Evolutionary conservation across 306 rosid species (phyloP), one percentile per base, ranked within the genome.

Genomic region (Gillenia trifoliata): DNA sequence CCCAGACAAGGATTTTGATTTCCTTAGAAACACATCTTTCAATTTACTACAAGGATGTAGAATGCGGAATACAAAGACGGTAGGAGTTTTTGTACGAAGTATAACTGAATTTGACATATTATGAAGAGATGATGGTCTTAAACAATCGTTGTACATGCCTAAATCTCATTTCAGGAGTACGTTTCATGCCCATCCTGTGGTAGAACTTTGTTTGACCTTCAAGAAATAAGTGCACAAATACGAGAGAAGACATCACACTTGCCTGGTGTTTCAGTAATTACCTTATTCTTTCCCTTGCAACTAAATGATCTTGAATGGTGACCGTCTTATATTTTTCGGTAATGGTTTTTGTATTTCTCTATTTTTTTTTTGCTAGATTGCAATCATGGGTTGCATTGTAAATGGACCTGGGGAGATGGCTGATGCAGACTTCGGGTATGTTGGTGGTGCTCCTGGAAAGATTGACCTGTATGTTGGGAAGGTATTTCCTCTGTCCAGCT

Each of bases 371-470:
- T 52, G 75, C 70, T 75, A 94, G 99, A 92, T 94, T 85, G 99
- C 99, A 64, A 94, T 94, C 86, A 94, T 94, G 99, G 99, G 99
- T 78, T 94, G 99, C 90, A 94, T 94, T 56, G 99, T 94, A 3
- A 94, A 94, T 79, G 99, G 99, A 63, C 99, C 99, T 10, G 99
- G 99, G 38, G 99, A 94, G 91, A 94, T 94, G 99, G 99, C 99
- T 30, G 99, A 94, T 85, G 99, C 99, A 34, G 99, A 94, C 80
- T 94, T 94, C 64, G 99, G 99, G 16, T 94, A 94, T 17, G 99
- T 94, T 9, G 99, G 99, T 17, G 99, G 99, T 61, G 83, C 97
- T 67, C 99, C 99, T 0, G 99, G 99, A 70, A 94, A 92, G 93
- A 94, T 94, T 63, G 99, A 94, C 64, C 99, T 94, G 31, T 94